Conservation (phyloP, 106 monocot genomes). For the Triglochin maritima region DNA sequence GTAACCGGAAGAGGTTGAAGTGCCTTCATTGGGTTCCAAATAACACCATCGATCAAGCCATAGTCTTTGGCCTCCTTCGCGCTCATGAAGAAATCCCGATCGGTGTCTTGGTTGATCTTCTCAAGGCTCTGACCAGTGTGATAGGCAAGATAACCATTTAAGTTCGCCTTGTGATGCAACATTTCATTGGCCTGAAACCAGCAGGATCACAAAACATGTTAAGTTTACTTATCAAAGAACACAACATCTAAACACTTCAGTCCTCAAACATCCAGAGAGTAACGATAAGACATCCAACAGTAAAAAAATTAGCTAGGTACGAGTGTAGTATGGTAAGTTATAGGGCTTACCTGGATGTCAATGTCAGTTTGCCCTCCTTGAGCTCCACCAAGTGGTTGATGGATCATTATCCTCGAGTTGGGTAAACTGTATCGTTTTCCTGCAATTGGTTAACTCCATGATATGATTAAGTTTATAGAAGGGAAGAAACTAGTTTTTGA, state of each 20-base stretch:
- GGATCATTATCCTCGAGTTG: constrained; percentile 95
- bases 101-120: constrained; percentile 84
- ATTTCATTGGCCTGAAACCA: constrained; percentile 71
- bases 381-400: constrained; percentile 81
- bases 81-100: constrained; percentile 97
- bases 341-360: constrained; percentile 56
- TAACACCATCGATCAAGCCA: constrained; percentile 85
- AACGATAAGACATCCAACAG: no score
- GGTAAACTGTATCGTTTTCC: constrained; percentile 87
- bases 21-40: constrained; percentile 86
- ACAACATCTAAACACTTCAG: neutral
- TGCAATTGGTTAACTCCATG: constrained; percentile 4
- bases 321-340: no score
- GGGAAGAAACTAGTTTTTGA: neutral
- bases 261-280: no score
- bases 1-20: constrained; percentile 50
- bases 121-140: constrained; percentile 88
- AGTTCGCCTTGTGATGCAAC: constrained; percentile 89
- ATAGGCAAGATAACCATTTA: constrained; percentile 92
- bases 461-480: neutral
- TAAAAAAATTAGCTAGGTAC: no score
- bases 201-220: neutral
- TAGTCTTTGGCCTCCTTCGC: constrained; percentile 96
- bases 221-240: neutral
- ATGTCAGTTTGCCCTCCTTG: constrained; percentile 81